phyloP scores from a whole-genome alignment of 1,284 basidiomycete genomes.

The Apiotrichum mycotoxinovorans region DNA sequence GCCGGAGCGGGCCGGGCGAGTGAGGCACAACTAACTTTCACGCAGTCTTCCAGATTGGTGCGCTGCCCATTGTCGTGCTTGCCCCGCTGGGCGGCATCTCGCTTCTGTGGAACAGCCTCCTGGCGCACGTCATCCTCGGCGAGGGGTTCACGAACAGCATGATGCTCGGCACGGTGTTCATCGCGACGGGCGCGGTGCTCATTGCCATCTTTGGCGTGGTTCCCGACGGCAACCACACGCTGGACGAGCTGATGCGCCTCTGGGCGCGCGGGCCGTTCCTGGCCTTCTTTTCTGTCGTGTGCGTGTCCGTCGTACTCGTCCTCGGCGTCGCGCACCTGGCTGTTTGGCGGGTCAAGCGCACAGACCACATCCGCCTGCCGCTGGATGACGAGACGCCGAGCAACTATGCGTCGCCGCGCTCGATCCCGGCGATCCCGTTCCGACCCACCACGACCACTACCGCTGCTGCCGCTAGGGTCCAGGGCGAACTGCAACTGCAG shows the following conservation, averaged over 20 bases:
- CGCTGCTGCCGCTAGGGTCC: too few species aligned
- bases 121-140: constrained; percentile 78
- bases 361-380: constrained; percentile 4
- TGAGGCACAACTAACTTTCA: background rate
- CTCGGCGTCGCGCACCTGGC: constrained; percentile 51
- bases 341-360: constrained; percentile 1
- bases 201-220: constrained; percentile 92
- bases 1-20: too few species aligned
- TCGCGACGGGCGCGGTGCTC: constrained; percentile 81
- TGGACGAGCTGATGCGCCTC: constrained; percentile 78
- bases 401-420: constrained; percentile 39
- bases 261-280: constrained; percentile 77
- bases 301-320: constrained; percentile 60
- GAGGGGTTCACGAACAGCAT: constrained; percentile 82
- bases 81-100: constrained; percentile 88
- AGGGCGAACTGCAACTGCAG: background rate
- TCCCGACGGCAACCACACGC: constrained; percentile 80
- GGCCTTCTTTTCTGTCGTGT: constrained; percentile 72
- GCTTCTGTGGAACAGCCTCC: constrained; percentile 91
- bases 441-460: constrained; percentile 17
- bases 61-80: constrained; percentile 86
- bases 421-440: constrained; percentile 37
- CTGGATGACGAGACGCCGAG: constrained; percentile 17
- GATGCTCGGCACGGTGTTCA: constrained; percentile 78
- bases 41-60: constrained; percentile 85